phyloP scores from a whole-genome alignment of 1,284 basidiomycete genomes.

The Agaricales sp. region DNA sequence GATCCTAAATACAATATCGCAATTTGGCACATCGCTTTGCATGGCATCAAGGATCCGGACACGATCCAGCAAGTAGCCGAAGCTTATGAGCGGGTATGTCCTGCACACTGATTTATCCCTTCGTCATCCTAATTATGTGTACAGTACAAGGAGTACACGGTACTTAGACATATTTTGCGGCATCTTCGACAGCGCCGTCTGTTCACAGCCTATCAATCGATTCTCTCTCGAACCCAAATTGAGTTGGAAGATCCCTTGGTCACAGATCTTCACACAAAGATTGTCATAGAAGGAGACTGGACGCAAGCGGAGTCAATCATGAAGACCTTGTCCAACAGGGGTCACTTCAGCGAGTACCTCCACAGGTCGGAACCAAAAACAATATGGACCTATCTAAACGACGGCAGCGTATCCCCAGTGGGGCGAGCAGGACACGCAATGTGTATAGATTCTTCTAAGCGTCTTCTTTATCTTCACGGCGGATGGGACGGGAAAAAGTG shows the following conservation, averaged over 20 bases:
- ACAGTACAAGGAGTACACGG: conserved; percentile 55
- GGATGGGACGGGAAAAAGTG: conserved; percentile 71
- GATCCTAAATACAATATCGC: conserved; percentile 64
- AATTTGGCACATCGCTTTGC: conserved; percentile 61
- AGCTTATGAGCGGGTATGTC: conserved; percentile 50
- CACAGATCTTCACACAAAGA: conserved; percentile 50
- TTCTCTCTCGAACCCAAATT: conserved; percentile 46
- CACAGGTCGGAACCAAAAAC: conserved; percentile 46
- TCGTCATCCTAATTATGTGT: too few species aligned
- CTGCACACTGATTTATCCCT: conserved; percentile 7
- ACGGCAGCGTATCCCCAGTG: conserved; percentile 50
- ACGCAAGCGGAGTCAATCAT: conserved; percentile 45
- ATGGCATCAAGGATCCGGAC: conserved; percentile 42
- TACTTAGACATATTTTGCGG: conserved; percentile 65
- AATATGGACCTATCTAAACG: conserved; percentile 45
- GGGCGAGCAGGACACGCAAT: conserved; percentile 64
- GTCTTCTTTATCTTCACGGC: conserved; percentile 68
- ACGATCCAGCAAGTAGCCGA: conserved; percentile 42
- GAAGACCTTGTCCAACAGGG: conserved; percentile 34
- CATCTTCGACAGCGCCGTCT: conserved; percentile 71
- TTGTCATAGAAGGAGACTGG: conserved; percentile 65
- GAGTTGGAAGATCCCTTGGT: conserved; percentile 65
- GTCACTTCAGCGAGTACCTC: conserved; percentile 51
- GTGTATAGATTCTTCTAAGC: conserved; percentile 62
- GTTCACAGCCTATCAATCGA: conserved; percentile 52